Percentiles rank a stretch among this genome's conserved stretches.
Evolutionary conservation across 495 filamentous ascomycete species (phyloP).

Genomic region (Penicillium pancosmium): DNA sequence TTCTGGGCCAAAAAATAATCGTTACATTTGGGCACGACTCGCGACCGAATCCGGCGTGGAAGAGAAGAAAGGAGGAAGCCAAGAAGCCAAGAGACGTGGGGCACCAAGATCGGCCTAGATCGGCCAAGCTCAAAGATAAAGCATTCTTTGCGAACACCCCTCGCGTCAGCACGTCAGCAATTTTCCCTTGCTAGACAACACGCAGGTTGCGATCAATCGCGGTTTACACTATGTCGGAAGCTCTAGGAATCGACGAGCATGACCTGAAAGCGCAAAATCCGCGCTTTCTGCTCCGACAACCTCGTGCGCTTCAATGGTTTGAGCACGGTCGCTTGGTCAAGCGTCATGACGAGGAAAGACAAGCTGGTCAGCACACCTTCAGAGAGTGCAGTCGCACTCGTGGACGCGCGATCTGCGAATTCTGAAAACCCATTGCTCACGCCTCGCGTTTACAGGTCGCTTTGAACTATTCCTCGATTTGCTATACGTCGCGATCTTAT

Average conservation of each 20-base stretch:
- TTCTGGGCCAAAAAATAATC: background rate
- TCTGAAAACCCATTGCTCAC: background rate
- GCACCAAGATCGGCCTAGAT: background rate
- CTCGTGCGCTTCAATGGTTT: conserved; percentile 46
- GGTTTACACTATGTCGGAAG: background rate
- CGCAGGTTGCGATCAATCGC: background rate
- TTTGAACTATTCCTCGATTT: conserved; percentile 55
- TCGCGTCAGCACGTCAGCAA: background rate
- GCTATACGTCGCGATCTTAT: conserved; percentile 49
- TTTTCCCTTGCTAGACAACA: background rate
- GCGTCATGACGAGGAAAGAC: conserved; percentile 38
- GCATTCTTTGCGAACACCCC: conserved; percentile 2
- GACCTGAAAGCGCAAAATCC: conserved; percentile 23
- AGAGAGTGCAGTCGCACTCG: background rate
- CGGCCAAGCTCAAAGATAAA: background rate
- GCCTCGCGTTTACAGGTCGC: conserved; percentile 29
- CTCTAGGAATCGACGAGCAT: conserved; percentile 16
- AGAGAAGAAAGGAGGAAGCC: background rate
- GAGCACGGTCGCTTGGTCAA: conserved; percentile 37
- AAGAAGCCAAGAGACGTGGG: conserved; percentile 3
- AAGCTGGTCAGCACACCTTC: conserved; percentile 29
- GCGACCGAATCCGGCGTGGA: background rate
- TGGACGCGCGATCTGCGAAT: background rate
- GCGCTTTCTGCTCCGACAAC: conserved; percentile 40
- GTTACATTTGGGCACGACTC: background rate